Base-by-base conservation (phyloP, 306 rosid species). In the Citrullus colocynthis region DNA sequence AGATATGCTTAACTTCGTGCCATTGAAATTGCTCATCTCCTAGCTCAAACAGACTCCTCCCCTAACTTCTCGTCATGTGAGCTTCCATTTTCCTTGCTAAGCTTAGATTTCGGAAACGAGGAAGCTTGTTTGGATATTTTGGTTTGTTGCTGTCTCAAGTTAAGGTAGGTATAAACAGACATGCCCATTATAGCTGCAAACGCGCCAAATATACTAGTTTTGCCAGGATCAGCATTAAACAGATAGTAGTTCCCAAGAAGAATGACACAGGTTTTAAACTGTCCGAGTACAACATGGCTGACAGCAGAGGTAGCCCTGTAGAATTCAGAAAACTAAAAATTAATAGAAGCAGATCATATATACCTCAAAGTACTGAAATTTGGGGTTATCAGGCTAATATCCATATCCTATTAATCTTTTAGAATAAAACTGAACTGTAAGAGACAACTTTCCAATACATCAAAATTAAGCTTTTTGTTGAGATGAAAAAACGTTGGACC, bases 261-360 rank as follows among this genome's bases (percentile, higher is more conserved):
- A 55, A 95, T 88, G 75, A 92, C 87, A n/a, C 98, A 92, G 21
- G 97, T 95, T 88, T 95, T 95, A 41, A 95, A 95, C 85, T 95
- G 97, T 60, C 98, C 97, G 7, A 95, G 98, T 59, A 95, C 98
- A 9, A 95, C 98, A 13, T 95, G 97, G 24, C 97, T 88, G 14
- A 90, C 83, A 2, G 97, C 97, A 32, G 98, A 95, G 41, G 97
- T 95, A 51, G 98, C 97, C 61, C 98, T 95, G 96, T 45, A 75
- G 85, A 78, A 81, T 57, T 58, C 72, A 70, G 14, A 10, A 74
- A 58, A 44, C 34, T 18, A 54, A 42, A 58, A 15, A n/a, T 58
- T 41, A 76, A 20, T 28, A 54, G 37, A n/a, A 52, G 73, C 66
- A 24, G 75, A 45, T 39, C 15, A 34, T 65, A 36, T 74, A 70